Evolutionary conservation across 805 yeast species (phyloP).

Genomic region (Phaffomyces opuntiae): DNA sequence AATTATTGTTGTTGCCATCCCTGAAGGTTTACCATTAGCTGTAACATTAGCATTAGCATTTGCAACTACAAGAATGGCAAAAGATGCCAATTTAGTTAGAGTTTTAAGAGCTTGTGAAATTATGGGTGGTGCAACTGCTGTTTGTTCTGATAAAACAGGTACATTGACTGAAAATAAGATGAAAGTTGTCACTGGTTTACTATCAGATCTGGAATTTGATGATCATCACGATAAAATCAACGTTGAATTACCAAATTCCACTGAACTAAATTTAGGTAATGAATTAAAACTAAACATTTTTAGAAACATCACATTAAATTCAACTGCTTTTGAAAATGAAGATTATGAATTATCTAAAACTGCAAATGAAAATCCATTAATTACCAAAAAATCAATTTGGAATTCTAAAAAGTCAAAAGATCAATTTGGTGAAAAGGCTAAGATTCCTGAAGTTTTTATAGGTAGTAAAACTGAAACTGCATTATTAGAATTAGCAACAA

Average conservation of each 20-base stretch:
- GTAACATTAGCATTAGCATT: slow-evolving; percentile 95
- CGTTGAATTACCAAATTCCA: slow-evolving; percentile 10
- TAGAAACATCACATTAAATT: slow-evolving; percentile 66
- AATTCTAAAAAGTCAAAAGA: no score
- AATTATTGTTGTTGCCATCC: slow-evolving; percentile 95
- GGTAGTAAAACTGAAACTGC: slow-evolving; percentile 98
- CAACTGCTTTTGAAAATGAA: slow-evolving; percentile 85
- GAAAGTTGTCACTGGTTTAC: slow-evolving; percentile 76
- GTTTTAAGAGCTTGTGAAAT: slow-evolving; percentile 93
- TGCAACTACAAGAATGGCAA: slow-evolving; percentile 97
- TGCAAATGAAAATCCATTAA: slow-evolving; percentile 22
- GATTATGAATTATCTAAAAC: slow-evolving; percentile 9
- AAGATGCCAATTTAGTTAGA: slow-evolving; percentile 93
- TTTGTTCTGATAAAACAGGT: slow-evolving; percentile 97
- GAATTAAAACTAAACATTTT: slow-evolving; percentile 23
- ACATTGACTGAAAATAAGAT: slow-evolving; percentile 90
- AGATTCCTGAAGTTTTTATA: slow-evolving; percentile 49
- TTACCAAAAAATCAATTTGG: slow-evolving; percentile 9
- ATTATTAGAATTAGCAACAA: slow-evolving; percentile 58
- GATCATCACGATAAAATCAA: slow-evolving; percentile 27
- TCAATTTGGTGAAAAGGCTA: no score
- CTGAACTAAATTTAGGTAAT: slow-evolving; percentile 9
- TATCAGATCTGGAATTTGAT: slow-evolving; percentile 55
- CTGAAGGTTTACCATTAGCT: slow-evolving; percentile 97
- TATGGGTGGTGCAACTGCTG: slow-evolving; percentile 97